Conservation (phyloP, 108 stramenopile species). For the Stephanodiscus minutulus region DNA sequence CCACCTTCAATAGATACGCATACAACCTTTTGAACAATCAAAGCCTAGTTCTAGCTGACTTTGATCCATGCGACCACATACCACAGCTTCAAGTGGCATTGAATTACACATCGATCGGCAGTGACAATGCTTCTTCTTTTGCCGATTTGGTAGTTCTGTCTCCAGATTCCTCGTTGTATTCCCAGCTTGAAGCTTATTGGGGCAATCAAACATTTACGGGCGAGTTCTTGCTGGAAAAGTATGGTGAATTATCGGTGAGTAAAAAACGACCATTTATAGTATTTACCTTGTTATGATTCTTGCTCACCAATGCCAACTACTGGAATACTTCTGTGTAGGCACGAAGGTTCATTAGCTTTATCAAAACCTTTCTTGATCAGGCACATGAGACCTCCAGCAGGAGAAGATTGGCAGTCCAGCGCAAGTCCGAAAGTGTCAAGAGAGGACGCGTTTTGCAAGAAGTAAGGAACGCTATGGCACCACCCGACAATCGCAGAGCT, state of each 20-base stretch:
- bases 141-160: conserved; percentile 18
- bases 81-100: conserved; percentile 27
- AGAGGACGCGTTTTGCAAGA: conserved; percentile 3
- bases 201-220: conserved; percentile 10
- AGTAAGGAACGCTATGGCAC: conserved; percentile 6
- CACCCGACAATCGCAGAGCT: background rate
- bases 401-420: background rate
- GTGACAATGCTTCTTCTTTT: conserved; percentile 2
- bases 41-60: background rate
- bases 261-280: background rate
- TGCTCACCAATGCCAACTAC: background rate
- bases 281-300: background rate
- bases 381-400: background rate
- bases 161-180: background rate
- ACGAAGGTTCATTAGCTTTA: conserved; percentile 14
- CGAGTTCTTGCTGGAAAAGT: conserved; percentile 28
- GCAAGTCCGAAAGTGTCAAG: conserved; percentile 6
- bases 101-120: conserved; percentile 5
- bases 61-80: conserved; percentile 29
- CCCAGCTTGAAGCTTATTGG: background rate
- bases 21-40: conserved; percentile 8
- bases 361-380: background rate
- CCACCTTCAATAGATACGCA: conserved; percentile 12
- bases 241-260: conserved; percentile 13
- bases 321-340: too few relatives aligned